Percentiles rank a stretch among this genome's conserved stretches.
Evolutionary conservation across 441 rosid species (phyloP).

Genomic region (Erodium texanum): DNA sequence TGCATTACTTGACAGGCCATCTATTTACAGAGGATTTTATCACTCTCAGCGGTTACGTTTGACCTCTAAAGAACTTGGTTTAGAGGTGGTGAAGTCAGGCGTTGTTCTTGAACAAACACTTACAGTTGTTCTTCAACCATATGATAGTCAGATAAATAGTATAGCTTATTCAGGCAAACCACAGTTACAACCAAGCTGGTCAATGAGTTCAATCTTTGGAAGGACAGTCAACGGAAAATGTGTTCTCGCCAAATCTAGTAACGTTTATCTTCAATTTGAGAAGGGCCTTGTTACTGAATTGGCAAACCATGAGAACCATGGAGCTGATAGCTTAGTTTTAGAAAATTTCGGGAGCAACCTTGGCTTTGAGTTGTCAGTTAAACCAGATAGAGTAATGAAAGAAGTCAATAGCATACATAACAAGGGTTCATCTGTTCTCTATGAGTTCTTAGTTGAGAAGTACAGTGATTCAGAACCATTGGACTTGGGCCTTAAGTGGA

Average conservation of each 20-base stretch:
- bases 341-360: conserved; percentile 26
- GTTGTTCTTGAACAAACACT: conserved; percentile 71
- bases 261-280: conserved; percentile 66
- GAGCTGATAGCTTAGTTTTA: conserved; percentile 18
- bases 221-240: conserved; percentile 57
- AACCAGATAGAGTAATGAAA: conserved; percentile 51
- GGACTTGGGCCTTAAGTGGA: conserved; percentile 71
- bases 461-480: conserved; percentile 48
- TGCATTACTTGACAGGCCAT: conserved; percentile 73
- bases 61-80: conserved; percentile 26
- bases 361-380: conserved; percentile 47
- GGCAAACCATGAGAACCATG: conserved; percentile 25
- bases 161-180: conserved; percentile 21
- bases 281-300: conserved; percentile 35
- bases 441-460: conserved; percentile 46
- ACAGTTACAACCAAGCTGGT: conserved; percentile 70
- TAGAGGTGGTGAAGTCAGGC: conserved; percentile 34
- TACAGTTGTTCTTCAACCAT: conserved; percentile 74
- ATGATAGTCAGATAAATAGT: conserved; percentile 16
- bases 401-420: conserved; percentile 33
- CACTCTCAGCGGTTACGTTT: conserved; percentile 81
- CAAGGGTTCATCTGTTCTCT: conserved; percentile 42
- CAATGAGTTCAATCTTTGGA: conserved; percentile 71
- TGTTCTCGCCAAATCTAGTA: conserved; percentile 63
- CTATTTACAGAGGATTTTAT: conserved; percentile 77